A percentile compares a stretch with the other conserved stretches of the same genome.
phyloP scores from a whole-genome alignment of 176 grass and related monocot genomes.

The Oryza meyeriana region DNA sequence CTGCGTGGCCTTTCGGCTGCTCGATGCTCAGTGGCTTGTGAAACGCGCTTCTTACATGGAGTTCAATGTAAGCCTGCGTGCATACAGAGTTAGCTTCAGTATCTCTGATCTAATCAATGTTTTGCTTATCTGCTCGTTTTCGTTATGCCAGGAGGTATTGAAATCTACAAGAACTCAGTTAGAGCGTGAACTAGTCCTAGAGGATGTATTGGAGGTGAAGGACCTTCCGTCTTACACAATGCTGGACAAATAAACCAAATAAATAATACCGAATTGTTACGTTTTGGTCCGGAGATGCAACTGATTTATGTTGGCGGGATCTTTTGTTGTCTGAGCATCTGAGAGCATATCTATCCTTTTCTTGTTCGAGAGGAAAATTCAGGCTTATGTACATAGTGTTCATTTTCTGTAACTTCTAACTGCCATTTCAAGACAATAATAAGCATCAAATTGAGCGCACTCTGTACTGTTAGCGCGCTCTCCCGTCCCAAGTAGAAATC shows the following conservation, averaged over 20 bases:
- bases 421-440: conserved; percentile 2
- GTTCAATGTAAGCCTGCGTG: conserved; percentile 66
- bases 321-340: conserved; percentile 2
- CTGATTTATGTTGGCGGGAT: background rate
- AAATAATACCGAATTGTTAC: background rate
- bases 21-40: conserved; percentile 91
- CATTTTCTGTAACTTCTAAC: background rate
- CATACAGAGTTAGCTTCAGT: too few species aligned
- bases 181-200: conserved; percentile 73
- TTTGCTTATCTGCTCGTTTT: conserved; percentile 9
- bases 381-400: conserved; percentile 3
- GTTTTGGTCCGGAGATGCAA: background rate
- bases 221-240: conserved; percentile 90
- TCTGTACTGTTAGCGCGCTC: too few species aligned
- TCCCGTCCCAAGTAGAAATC: too few species aligned
- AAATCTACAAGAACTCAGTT: conserved; percentile 82
- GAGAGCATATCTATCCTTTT: background rate
- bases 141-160: conserved; percentile 67
- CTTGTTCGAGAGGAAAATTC: background rate
- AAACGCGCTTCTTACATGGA: conserved; percentile 96
- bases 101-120: background rate
- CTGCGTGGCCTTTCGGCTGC: conserved; percentile 80
- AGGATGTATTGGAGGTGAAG: conserved; percentile 59
- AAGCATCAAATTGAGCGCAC: conserved; percentile 5
- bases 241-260: conserved; percentile 42